Evolutionary conservation across 768 basidiomycete species (phyloP), one percentile per base, ranked within the genome.

Genomic region (Amanita jacksonii): DNA sequence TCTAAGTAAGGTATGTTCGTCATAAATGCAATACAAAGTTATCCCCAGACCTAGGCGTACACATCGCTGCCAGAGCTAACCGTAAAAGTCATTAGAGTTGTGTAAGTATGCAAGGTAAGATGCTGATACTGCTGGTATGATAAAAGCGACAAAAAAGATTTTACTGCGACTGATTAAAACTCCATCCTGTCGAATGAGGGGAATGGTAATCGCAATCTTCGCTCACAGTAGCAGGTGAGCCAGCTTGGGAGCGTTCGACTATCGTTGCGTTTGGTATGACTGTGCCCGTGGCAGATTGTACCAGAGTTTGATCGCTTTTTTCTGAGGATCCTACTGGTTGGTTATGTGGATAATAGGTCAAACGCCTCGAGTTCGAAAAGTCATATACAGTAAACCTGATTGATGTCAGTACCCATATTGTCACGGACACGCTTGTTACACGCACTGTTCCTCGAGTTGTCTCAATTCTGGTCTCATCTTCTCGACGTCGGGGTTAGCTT

Each of bases 401-500:
- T 40, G 45, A 51, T 24, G 44, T 55, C 27, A 52, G 28, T 32
- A 28, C 33, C 19, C 23, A 37, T 19, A 22, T 28, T 41, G 23
- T 35, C 28, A 36, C 30, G 5, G 19, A 45, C 16, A 4, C 22
- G 20, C 20, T 45, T 4, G n/a, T 5, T 36, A 27, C 2, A 68
- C 81, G 45, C 58, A 85, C 87, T 92, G 87, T 61, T 97, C 91
- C 62, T 97, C 94, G 49, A 98, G 76, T 62, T 89, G 78, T 49
- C 92, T 76, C 60, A 89, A 73, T 59, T 98, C 96, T 16, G 90
- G 84, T 57, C 84, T 88, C 72, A 98, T 77, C 61, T 84, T 85
- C 51, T 87, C 86, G 8, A 87, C 59, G 63, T 96, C 89, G 24
- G 75, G 69, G 51, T 90, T 86, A 24, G 77, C 80, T 57, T 94